Conservation (phyloP, 1,284 basidiomycete genomes). For the Thelephora terrestris region DNA sequence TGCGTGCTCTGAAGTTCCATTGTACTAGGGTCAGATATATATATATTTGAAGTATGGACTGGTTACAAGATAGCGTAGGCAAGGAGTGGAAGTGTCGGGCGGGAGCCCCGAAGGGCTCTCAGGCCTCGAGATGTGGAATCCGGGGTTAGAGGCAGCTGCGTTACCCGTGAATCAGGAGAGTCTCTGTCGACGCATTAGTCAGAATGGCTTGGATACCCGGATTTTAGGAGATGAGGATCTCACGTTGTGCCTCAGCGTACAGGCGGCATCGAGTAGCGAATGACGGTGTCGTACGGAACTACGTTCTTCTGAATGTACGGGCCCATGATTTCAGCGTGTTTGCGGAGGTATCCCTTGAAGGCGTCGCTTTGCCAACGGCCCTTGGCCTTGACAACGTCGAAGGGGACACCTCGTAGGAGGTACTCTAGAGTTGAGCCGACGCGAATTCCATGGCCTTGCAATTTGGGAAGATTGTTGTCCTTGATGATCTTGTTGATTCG, state of each 20-base stretch:
- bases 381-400: conserved; percentile 24
- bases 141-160: not conserved
- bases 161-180: not conserved
- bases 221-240: not conserved
- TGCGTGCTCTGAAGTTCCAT: too few relatives aligned
- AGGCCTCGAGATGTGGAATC: too few relatives aligned
- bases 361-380: conserved; percentile 27
- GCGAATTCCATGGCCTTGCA: conserved; percentile 26
- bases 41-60: too few relatives aligned
- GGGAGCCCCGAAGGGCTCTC: too few relatives aligned
- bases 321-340: conserved; percentile 13
- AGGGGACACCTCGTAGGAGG: conserved; percentile 24
- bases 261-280: conserved; percentile 13
- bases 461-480: conserved; percentile 8
- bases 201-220: not conserved
- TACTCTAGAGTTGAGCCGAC: conserved; percentile 31
- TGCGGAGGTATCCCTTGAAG: conserved; percentile 17
- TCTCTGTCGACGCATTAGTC: not conserved
- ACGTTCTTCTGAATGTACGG: conserved; percentile 14
- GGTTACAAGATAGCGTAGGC: too few relatives aligned
- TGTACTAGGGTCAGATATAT: too few relatives aligned
- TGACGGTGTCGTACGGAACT: conserved; percentile 10
- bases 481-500: conserved; percentile 13
- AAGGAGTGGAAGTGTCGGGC: too few relatives aligned
- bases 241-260: not conserved